phyloP scores from a whole-genome alignment of 148 eudicot species.

The Nepenthes gracilis region DNA sequence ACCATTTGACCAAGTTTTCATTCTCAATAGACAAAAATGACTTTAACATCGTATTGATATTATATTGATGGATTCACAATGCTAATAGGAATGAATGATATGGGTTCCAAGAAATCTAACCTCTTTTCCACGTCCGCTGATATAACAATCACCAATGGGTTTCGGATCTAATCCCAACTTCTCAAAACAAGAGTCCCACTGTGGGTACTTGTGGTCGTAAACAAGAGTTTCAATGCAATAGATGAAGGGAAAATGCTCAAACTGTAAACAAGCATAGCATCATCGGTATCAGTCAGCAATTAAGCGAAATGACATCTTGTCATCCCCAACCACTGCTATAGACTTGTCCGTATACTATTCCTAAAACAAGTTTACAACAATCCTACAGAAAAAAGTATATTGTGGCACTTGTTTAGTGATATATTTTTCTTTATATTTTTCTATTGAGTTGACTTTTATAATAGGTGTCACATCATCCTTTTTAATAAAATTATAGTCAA shows the following conservation, averaged over 20 bases:
- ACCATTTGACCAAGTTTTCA: too few relatives aligned
- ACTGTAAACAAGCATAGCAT: slow-evolving; percentile 29
- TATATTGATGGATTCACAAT: too few relatives aligned
- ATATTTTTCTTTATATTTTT: too few relatives aligned
- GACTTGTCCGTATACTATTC: too few relatives aligned
- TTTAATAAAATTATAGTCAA: background rate
- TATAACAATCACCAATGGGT: slow-evolving; percentile 37
- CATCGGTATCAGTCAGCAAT: background rate
- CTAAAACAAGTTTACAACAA: too few relatives aligned
- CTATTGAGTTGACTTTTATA: background rate
- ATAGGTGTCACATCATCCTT: background rate
- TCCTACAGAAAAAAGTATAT: too few relatives aligned
- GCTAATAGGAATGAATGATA: background rate
- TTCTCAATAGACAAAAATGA: too few relatives aligned
- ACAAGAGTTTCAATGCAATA: slow-evolving; percentile 58
- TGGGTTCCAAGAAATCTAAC: slow-evolving; percentile 17
- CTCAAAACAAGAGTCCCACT: slow-evolving; percentile 64
- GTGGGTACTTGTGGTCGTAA: slow-evolving; percentile 21
- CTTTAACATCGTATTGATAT: too few relatives aligned
- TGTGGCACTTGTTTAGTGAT: too few relatives aligned
- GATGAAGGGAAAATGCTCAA: slow-evolving; percentile 50
- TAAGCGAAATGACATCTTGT: too few relatives aligned
- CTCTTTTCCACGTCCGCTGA: slow-evolving; percentile 37
- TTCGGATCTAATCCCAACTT: slow-evolving; percentile 36
- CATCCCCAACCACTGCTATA: too few relatives aligned